Percentiles rank a stretch among this genome's conserved stretches.
Evolutionary conservation across 768 basidiomycete genomes (phyloP).

Genomic region (Hortiboletus campestris): DNA sequence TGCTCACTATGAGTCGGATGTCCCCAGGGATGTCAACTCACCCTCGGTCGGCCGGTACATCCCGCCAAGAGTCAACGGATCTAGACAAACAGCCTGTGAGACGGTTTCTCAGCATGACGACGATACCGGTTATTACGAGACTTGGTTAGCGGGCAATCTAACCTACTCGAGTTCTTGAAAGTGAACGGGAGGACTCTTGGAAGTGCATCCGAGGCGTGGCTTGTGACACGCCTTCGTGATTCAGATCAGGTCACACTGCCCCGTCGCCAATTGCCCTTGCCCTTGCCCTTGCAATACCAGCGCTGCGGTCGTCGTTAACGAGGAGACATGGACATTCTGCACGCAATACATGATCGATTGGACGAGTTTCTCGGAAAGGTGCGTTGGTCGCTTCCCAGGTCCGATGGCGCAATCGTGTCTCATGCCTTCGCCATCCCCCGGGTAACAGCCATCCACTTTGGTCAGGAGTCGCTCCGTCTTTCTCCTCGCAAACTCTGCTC

Average conservation of each 20-base stretch:
- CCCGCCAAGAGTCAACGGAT: no score
- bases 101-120: background rate
- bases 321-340: constrained; percentile 17
- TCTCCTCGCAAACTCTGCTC: background rate
- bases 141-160: background rate
- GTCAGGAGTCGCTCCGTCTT: constrained; percentile 7
- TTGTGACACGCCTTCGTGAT: constrained; percentile 10
- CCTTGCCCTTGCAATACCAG: constrained; percentile 2
- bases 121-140: constrained; percentile 2
- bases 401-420: constrained; percentile 36
- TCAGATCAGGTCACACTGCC: background rate
- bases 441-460: constrained; percentile 17
- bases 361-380: constrained; percentile 25
- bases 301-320: background rate
- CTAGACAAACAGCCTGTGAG: background rate
- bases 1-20: no score
- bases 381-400: constrained; percentile 2
- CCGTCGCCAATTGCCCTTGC: background rate
- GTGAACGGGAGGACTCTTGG: background rate
- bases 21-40: no score
- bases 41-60: no score
- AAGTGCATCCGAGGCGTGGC: background rate
- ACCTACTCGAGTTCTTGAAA: background rate
- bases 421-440: constrained; percentile 15
- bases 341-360: constrained; percentile 14